Evolutionary conservation across 2,329 filamentous ascomycete species (phyloP), one percentile per base, ranked within the genome.

Genomic region (Scopulariopsis brevicaulis): DNA sequence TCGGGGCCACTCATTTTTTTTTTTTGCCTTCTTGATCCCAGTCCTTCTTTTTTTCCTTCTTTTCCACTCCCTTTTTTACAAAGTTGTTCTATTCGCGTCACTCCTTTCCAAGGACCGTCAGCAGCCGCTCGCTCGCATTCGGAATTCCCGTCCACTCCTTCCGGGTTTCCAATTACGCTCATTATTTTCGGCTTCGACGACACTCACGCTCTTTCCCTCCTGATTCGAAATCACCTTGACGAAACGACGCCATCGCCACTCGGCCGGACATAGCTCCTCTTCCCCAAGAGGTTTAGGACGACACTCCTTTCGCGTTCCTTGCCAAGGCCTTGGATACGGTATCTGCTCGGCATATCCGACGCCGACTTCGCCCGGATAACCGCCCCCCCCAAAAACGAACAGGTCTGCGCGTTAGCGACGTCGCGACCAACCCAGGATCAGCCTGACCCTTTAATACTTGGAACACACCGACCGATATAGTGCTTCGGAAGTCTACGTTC

Each of bases 21-120:
- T 68, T 66, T 62, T 63, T 64, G n/a, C n/a, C n/a, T n/a, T n/a
- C n/a, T 68, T 68, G 66, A 65, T 64, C 67, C 64, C 65, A 64
- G 53, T 63, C 65, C 66, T 68, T 60, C 22, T 46, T 56, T 54
- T 60, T n/a, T 56, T 59, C n/a, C n/a, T 37, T 37, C 14, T 37
- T 37, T 37, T 37, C 7, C 34, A 14, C 7, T 14, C 7, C 34
- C 34, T 37, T 14, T 37, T 59, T 56, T 52, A 56, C 52, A 55
- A 55, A 46, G 64, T 62, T 58, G 59, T 60, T 57, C 48, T 58
- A 15, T 59, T 59, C 54, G 64, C 59, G 61, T 63, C 61, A 62
- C 64, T 56, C 55, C 25, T 51, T 52, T 37, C 34, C 25, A 56
- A 51, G 28, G 24, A 20, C 37, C 46, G 55, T 52, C 55, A 37